Conservation (phyloP, 2,329 filamentous ascomycete species). For the Dactylellina cionopaga region DNA sequence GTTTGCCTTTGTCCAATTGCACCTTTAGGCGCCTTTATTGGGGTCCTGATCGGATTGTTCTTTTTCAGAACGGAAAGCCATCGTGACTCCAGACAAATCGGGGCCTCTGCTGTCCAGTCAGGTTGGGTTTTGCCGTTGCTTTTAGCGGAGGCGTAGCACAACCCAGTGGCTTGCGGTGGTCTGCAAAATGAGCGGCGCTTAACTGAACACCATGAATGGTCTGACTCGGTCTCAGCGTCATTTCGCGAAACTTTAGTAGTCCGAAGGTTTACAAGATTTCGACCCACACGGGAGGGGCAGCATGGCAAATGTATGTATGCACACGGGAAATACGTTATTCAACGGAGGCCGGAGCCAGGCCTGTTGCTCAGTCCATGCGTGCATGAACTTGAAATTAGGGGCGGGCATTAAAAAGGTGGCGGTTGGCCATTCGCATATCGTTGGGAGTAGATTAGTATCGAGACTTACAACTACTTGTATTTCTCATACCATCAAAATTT, state of each 20-base stretch:
- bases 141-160: constrained; percentile 3
- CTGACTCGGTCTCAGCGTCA: constrained; percentile 42
- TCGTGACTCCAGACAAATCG: constrained; percentile 21
- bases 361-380: background rate
- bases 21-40: constrained; percentile 28
- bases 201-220: constrained; percentile 27
- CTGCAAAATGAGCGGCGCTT: constrained; percentile 35
- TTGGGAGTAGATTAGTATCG: constrained; percentile 18
- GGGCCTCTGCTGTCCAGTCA: background rate
- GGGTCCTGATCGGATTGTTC: constrained; percentile 16
- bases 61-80: background rate
- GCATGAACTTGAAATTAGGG: constrained; percentile 33
- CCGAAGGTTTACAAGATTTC: too few relatives aligned
- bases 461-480: too few relatives aligned
- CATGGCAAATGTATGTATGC: constrained; percentile 9
- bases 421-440: constrained; percentile 23
- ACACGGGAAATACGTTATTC: constrained; percentile 43
- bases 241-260: constrained; percentile 14
- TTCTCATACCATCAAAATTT: too few relatives aligned
- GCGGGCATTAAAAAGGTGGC: constrained; percentile 13
- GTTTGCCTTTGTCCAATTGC: constrained; percentile 14
- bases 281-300: constrained; percentile 29
- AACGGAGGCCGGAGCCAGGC: constrained; percentile 10
- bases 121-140: constrained; percentile 13
- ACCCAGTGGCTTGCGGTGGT: constrained; percentile 26